These are phyloP conservation scores for Calocybe gangraenosa DNA, from an alignment of 768 basidiomycete species.

Conservation along the genomic window DNA sequence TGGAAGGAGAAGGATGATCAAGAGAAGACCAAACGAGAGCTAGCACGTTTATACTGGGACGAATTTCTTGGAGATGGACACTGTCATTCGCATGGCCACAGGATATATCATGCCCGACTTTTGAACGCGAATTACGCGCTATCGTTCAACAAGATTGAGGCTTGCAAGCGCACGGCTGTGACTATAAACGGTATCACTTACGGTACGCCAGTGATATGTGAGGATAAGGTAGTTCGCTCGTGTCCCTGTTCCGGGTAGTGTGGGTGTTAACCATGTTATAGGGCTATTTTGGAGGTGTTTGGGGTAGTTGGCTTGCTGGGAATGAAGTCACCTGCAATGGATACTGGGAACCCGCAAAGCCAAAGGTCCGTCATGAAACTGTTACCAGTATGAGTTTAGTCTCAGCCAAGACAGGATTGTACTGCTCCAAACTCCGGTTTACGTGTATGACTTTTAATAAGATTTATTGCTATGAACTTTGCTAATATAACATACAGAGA, in stretches of 20 bases:
- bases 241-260: too few relatives aligned
- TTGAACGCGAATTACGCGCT: slow-evolving; percentile 6
- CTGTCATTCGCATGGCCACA: slow-evolving; percentile 8
- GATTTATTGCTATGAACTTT: background rate
- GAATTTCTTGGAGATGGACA: slow-evolving; percentile 8
- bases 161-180: slow-evolving; percentile 15
- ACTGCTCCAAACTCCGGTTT: slow-evolving; percentile 9
- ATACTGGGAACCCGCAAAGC: too few relatives aligned
- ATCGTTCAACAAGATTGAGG: slow-evolving; percentile 14
- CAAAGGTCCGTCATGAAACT: too few relatives aligned
- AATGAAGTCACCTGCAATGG: too few relatives aligned
- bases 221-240: slow-evolving; percentile 5
- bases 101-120: slow-evolving; percentile 12
- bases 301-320: too few relatives aligned
- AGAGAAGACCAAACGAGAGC: slow-evolving; percentile 11
- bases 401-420: slow-evolving; percentile 11
- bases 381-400: too few relatives aligned
- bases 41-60: slow-evolving; percentile 15
- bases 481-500: too few relatives aligned
- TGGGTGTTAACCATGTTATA: too few relatives aligned
- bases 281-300: too few relatives aligned
- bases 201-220: slow-evolving; percentile 12
- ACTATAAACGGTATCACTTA: slow-evolving; percentile 16
- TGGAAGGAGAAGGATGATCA: background rate
- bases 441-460: slow-evolving; percentile 11